Evolutionary conservation across 805 yeast genomes (phyloP), one percentile per base, ranked within the genome.

Genomic region (Yamadazyma insecticola): DNA sequence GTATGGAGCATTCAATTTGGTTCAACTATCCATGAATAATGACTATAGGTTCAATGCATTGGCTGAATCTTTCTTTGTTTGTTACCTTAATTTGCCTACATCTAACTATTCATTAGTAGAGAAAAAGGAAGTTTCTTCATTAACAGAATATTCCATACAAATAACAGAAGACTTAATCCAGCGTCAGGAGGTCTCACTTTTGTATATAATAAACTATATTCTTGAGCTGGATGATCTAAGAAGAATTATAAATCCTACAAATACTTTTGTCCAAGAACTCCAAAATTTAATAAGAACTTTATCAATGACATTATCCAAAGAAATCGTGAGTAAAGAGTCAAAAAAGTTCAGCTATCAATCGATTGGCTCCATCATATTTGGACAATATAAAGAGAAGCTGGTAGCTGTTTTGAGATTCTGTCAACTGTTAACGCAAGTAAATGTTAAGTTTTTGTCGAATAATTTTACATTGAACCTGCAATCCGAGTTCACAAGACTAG

Each of bases 371-470:
- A 42, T 57, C 9, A 24, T 58, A 1, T 22, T 30, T 25, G 64
- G 66, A 1, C 36, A 59, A 1, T 59, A 59, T 32, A 56, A 54
- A 24, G 60, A 55, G 34, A 59, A 55, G 33, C 39, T 50, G 7
- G 26, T 29, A 10, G 22, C 31, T 1, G 27, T 35, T 11, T 16
- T 40, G n/a, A 19, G 25, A 9, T 12, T 32, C 2, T 13, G 37
- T 12, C 29, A 16, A 23, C n/a, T 9, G 5, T 22, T 35, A 14
- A 18, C 13, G 12, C 16, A 24, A 4, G 10, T 24, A 11, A 22
- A 25, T 13, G 23, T 31, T 9, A 26, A 19, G 6, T n/a, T 16
- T 3, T 25, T 35, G 13, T 9, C 5, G 12, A 26, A 30, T 16
- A 5, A n/a, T 13, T 35, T 13, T 17, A 13, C 23, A 13, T 22